Base-by-base conservation (phyloP, 345 rosid genomes). In the Gossypium sturtianum region DNA sequence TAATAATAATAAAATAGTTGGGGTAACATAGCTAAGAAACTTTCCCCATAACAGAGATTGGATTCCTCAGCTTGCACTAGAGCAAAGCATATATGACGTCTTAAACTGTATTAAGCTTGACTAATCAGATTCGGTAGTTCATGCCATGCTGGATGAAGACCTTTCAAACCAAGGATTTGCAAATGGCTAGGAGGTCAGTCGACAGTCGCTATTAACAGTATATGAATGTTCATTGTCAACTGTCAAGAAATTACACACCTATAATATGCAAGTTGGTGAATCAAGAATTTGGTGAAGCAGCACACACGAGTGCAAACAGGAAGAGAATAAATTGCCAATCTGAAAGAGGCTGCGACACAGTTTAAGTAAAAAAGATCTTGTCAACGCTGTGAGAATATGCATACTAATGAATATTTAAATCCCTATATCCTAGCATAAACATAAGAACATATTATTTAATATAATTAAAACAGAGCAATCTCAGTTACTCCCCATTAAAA, bases 181-280 rank as follows among this genome's bases (percentile, higher is more conserved):
- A 57, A 56, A 20, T 57, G 61, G 15, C 12, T 57, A 20, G 27
- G 27, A 57, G 22, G 22, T 57, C 16, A n/a, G 29, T 38, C 49
- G 22, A 19, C 16, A n/a, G 29, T 38, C 49, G 49, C 51, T 34
- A 60, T 61, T 61, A 45, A 27, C 69, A 29, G 47, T 73, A 25
- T 73, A 29, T 6, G 69, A 73, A 48, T 73, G 29, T 27, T 73
- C 12, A 17, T 27, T 49, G 76, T 48, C 68, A 73, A 47, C 13
- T 29, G 51, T 48, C 59, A 73, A 60, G 44, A 61, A 73, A 73
- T 45, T 61, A 61, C 68, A 22, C 66, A 62, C 23, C 70, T 29
- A 62, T 6, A 48, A 48, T 38, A 19, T 71, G 64, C 64, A 71
- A 54, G 64, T 56, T 59, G 60, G 11, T 38, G 34, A 56, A 54